These are phyloP conservation scores for Erythrophleum fordii DNA, from an alignment of 306 rosid genomes.

Conservation along the genomic window DNA sequence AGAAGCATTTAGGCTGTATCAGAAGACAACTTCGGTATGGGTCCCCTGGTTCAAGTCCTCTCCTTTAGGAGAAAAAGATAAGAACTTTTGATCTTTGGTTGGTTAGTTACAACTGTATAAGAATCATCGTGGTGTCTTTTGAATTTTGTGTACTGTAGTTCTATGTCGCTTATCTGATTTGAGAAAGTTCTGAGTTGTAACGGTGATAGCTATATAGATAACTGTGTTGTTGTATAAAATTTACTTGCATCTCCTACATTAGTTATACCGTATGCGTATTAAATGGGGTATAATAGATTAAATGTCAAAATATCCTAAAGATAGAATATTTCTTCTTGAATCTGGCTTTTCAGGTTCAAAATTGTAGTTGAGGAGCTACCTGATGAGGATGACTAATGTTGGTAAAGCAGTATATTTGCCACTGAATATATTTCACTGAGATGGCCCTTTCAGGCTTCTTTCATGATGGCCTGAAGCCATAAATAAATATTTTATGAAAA, in stretches of 20 bases:
- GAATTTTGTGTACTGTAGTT: constrained; percentile 17
- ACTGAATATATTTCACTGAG: background rate
- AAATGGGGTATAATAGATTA: background rate
- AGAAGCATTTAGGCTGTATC: constrained; percentile 75
- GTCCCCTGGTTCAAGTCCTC: constrained; percentile 80
- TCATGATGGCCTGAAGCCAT: background rate
- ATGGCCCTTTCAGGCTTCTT: constrained; percentile 22
- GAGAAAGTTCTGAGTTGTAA: constrained; percentile 31
- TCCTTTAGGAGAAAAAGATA: constrained; percentile 47
- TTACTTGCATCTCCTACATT: background rate
- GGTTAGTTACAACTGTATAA: constrained; percentile 14
- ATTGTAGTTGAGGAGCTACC: background rate
- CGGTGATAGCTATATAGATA: constrained; percentile 10
- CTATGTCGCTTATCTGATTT: constrained; percentile 32
- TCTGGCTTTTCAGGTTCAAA: constrained; percentile 4
- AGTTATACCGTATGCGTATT: background rate
- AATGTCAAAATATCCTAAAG: background rate
- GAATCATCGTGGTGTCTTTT: constrained; percentile 30
- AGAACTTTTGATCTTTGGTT: constrained; percentile 50
- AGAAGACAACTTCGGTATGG: constrained; percentile 84
- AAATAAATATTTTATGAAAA: background rate
- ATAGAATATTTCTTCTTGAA: constrained; percentile 6
- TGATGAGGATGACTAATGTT: background rate
- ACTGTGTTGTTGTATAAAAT: constrained; percentile 38
- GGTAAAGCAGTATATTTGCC: constrained; percentile 27